Evolutionary conservation across 2,329 filamentous ascomycete genomes (phyloP).

Genomic region (Penicillium sp.): DNA sequence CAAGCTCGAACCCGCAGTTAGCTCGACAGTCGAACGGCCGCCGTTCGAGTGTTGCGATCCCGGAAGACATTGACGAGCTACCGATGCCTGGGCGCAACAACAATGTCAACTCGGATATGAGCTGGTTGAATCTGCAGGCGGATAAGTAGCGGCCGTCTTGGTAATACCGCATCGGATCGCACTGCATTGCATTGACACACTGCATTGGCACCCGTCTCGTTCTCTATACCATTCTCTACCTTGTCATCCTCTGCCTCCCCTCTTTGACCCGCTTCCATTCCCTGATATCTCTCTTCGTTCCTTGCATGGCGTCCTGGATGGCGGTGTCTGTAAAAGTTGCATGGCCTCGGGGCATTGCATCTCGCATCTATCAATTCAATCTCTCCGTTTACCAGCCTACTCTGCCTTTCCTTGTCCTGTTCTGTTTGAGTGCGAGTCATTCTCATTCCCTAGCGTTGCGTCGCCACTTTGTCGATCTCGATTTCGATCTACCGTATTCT

Average conservation of each 20-base stretch:
- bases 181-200: neutral
- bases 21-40: constrained; percentile 26
- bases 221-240: neutral
- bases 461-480: constrained; percentile 7
- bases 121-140: constrained; percentile 46
- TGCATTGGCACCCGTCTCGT: neutral
- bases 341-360: neutral
- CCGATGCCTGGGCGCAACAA: constrained; percentile 18
- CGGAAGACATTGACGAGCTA: constrained; percentile 30
- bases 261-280: neutral
- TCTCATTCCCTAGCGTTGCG: constrained; percentile 20
- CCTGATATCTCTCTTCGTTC: neutral
- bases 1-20: constrained; percentile 17
- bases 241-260: neutral
- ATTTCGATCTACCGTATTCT: neutral
- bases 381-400: constrained; percentile 10
- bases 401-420: constrained; percentile 1
- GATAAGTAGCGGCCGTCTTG: constrained; percentile 22
- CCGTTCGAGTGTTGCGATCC: constrained; percentile 39
- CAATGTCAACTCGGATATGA: constrained; percentile 45
- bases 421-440: constrained; percentile 18
- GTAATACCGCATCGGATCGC: neutral
- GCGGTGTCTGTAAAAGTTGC: constrained; percentile 4
- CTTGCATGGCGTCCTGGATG: constrained; percentile 4
- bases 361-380: neutral